These are phyloP conservation scores for Clohesyomyces aquaticus DNA, from an alignment of 495 filamentous ascomycete species.

Conservation along the genomic window DNA sequence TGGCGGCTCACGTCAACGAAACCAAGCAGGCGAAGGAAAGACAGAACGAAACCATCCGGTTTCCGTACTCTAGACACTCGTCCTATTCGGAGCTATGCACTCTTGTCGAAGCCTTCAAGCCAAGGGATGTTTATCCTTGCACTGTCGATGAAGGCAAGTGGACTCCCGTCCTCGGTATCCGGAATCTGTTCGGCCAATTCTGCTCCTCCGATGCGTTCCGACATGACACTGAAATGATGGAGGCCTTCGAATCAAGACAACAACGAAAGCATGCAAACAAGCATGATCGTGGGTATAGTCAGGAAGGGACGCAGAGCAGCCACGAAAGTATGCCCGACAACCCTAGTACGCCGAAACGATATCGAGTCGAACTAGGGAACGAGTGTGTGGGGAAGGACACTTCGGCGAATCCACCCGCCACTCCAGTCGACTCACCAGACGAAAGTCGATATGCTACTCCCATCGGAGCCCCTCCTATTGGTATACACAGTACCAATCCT, in stretches of 20 bases:
- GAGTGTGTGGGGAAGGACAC: neutral
- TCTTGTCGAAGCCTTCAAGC: conserved; percentile 68
- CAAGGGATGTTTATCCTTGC: conserved; percentile 81
- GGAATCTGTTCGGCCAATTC: conserved; percentile 69
- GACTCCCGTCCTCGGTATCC: conserved; percentile 65
- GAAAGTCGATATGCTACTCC: neutral
- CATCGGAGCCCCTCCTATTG: neutral
- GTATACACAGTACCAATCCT: neutral
- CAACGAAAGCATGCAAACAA: conserved; percentile 12
- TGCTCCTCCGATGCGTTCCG: conserved; percentile 64
- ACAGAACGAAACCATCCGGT: conserved; percentile 49
- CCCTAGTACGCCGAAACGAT: conserved; percentile 1
- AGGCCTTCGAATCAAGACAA: conserved; percentile 18
- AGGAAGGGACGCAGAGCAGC: conserved; percentile 12
- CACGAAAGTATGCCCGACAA: neutral
- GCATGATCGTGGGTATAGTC: conserved; percentile 3
- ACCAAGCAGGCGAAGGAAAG: neutral
- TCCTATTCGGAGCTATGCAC: conserved; percentile 79
- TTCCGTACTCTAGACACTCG: conserved; percentile 90
- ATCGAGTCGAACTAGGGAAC: neutral
- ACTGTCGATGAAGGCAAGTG: conserved; percentile 70
- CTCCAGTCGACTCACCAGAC: conserved; percentile 1
- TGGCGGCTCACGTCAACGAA: conserved; percentile 9
- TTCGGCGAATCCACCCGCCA: neutral
- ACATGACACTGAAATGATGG: conserved; percentile 68